Base-by-base conservation (phyloP, 2,329 filamentous ascomycete species). In the Paraphoma sp. region DNA sequence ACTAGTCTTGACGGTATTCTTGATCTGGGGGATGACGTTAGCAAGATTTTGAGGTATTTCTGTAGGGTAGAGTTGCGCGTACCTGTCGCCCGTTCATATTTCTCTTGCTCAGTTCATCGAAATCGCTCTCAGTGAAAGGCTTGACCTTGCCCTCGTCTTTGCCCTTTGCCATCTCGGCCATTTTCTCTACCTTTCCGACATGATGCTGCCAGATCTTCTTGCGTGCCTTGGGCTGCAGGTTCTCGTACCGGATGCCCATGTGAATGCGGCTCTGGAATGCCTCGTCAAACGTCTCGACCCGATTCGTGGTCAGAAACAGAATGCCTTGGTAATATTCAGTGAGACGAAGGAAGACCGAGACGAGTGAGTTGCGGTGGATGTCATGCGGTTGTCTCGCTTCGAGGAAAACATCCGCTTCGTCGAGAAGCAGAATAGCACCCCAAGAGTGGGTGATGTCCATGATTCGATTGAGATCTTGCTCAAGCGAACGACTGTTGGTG, bases 261-360 rank as follows among this genome's bases (percentile, higher is more conserved):
- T 96, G 92, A 59, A 96, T 96, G 23, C 93, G 87, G 9, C 88
- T 91, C 72, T 95, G 90, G 81, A 96, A 96, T 0, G 93, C 93
- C 59, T 95, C 91, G 67, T 97, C 93, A 68, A 97, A 96, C 0
- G 91, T 93, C 79, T 90, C 86, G 1, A 96, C 91, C 1, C 92
- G 87, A 73, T 96, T 96, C 2, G 93, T 96, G 0, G 93, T 97
- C 28, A 97, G 78, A 80, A 97, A 96, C 4, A 96, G 76, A 51
- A 96, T 96, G 3, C 93, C 93, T 71, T 96, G 91, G 78, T 96
- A 96, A 75, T 96, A 97, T 76, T 97, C 93, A 0, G 97, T 82
- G 54, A 94, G 83, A 0, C 92, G 87, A 2, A 97, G 80, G 81
- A 97, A 97, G 68, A 96, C 92, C 73, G 88, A 91, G 50, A 96